Percentiles rank a stretch among this genome's conserved stretches.
Conservation (phyloP, 2,329 filamentous ascomycete species). For the Ophiostoma populinum region DNA sequence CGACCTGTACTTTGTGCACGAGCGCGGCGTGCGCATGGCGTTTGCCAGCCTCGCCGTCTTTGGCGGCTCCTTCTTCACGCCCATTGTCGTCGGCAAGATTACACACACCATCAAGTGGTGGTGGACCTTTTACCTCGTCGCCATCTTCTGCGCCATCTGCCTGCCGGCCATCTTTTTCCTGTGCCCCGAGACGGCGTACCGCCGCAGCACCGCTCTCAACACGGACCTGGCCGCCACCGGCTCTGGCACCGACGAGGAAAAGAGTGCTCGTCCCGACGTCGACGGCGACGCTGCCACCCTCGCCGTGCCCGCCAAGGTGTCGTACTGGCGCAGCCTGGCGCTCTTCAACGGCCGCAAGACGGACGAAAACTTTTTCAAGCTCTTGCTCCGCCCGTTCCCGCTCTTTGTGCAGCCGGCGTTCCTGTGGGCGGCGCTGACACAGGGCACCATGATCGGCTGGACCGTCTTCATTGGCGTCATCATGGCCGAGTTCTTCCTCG, state of each 20-base stretch:
- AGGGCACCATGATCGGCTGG: slow-evolving; percentile 87
- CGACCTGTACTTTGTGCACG: slow-evolving; percentile 77
- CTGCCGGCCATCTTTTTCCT: slow-evolving; percentile 59
- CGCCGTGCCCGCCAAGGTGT: slow-evolving; percentile 24
- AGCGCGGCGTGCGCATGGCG: slow-evolving; percentile 71
- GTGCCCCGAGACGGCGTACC: slow-evolving; percentile 72
- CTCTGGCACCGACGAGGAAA: too few relatives aligned
- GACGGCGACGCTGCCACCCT: slow-evolving; percentile 1
- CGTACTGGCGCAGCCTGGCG: slow-evolving; percentile 41
- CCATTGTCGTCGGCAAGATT: slow-evolving; percentile 81
- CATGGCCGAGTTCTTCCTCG: slow-evolving; percentile 65
- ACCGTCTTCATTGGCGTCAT: slow-evolving; percentile 83
- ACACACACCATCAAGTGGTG: slow-evolving; percentile 59
- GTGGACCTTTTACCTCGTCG: slow-evolving; percentile 78
- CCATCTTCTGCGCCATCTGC: slow-evolving; percentile 60
- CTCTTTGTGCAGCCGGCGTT: slow-evolving; percentile 75
- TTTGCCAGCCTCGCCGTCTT: slow-evolving; percentile 44
- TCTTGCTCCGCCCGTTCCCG: slow-evolving; percentile 58
- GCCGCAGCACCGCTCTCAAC: slow-evolving; percentile 48
- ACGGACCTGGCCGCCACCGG: slow-evolving; percentile 41
- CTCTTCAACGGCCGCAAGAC: slow-evolving; percentile 73
- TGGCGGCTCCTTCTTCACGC: slow-evolving; percentile 47
- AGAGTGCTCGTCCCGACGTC: too few relatives aligned
- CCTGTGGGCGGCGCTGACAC: slow-evolving; percentile 61
- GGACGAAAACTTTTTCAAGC: slow-evolving; percentile 51